Evolutionary conservation across 2,329 filamentous ascomycete genomes (phyloP).

Genomic region (Zymoseptoria crescenta): DNA sequence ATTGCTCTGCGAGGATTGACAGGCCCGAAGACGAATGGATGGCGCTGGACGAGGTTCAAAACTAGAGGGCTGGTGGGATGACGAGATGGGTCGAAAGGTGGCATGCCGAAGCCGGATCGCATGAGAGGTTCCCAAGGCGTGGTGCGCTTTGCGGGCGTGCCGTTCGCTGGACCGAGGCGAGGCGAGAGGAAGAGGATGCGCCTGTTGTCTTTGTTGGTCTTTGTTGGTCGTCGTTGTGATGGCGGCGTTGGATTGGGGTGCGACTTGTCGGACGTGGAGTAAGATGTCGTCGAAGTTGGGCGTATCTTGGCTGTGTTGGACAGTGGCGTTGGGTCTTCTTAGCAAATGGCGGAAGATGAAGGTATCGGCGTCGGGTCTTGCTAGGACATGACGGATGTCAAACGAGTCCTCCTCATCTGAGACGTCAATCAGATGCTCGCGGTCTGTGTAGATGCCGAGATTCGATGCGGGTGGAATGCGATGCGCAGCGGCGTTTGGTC

Average conservation of each 20-base stretch:
- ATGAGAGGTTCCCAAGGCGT: too few species aligned
- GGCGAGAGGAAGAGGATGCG: not conserved
- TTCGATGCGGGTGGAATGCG: too few species aligned
- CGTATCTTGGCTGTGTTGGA: not conserved
- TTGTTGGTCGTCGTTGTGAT: not conserved
- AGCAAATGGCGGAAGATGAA: not conserved
- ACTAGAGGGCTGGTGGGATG: not conserved
- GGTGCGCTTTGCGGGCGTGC: too few species aligned
- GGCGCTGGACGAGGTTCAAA: not conserved
- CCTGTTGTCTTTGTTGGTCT: not conserved
- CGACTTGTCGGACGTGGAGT: not conserved
- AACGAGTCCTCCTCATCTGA: not conserved
- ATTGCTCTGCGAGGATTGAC: not conserved
- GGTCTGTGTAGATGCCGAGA: too few species aligned
- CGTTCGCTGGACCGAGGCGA: too few species aligned
- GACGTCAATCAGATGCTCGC: too few species aligned
- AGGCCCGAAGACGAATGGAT: not conserved
- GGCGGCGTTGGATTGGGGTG: not conserved
- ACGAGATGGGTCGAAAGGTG: too few species aligned
- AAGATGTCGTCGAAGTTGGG: not conserved
- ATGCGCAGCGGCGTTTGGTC: too few species aligned
- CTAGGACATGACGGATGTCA: not conserved
- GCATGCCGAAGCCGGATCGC: too few species aligned
- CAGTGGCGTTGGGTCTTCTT: not conserved
- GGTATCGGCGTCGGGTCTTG: too few species aligned